phyloP scores from a whole-genome alignment of 805 yeast genomes.

The Schwanniomyces vanrijiae region DNA sequence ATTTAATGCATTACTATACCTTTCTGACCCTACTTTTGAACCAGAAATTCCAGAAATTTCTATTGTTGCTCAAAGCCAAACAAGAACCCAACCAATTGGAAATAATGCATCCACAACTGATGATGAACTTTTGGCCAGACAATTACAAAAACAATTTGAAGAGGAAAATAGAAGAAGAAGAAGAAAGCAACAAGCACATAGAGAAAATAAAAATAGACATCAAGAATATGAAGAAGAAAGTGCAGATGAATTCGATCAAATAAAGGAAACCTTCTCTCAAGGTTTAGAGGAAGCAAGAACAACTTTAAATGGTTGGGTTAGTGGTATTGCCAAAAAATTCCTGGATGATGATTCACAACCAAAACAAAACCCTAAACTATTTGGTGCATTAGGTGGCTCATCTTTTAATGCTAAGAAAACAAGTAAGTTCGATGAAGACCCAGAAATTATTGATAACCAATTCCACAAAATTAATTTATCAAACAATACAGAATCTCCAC shows the following conservation, averaged over 20 bases:
- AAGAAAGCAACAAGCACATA: constrained; percentile 13
- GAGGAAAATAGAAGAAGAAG: constrained; percentile 39
- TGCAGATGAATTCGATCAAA: constrained; percentile 61
- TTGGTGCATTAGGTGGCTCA: constrained; percentile 49
- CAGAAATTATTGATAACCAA: constrained; percentile 50
- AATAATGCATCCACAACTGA: constrained; percentile 24
- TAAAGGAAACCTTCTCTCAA: constrained; percentile 66
- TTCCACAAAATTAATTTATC: constrained; percentile 48
- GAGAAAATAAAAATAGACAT: constrained; percentile 11
- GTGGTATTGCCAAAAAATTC: constrained; percentile 58
- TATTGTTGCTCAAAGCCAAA: background rate
- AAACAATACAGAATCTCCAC: constrained; percentile 17
- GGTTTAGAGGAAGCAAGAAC: constrained; percentile 80
- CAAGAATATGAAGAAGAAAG: constrained; percentile 21
- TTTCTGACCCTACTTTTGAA: constrained; percentile 67
- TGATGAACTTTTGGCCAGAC: constrained; percentile 83
- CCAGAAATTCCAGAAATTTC: constrained; percentile 45
- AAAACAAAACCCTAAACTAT: constrained; percentile 30
- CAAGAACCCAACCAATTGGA: background rate
- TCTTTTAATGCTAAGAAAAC: constrained; percentile 20
- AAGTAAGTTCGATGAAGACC: constrained; percentile 52
- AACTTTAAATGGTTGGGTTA: constrained; percentile 77
- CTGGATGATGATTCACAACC: constrained; percentile 15
- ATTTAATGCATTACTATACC: constrained; percentile 78
- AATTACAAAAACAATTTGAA: constrained; percentile 67